phyloP scores from a whole-genome alignment of 1,139 yeast genomes.

The Geotrichum histeridarum region DNA sequence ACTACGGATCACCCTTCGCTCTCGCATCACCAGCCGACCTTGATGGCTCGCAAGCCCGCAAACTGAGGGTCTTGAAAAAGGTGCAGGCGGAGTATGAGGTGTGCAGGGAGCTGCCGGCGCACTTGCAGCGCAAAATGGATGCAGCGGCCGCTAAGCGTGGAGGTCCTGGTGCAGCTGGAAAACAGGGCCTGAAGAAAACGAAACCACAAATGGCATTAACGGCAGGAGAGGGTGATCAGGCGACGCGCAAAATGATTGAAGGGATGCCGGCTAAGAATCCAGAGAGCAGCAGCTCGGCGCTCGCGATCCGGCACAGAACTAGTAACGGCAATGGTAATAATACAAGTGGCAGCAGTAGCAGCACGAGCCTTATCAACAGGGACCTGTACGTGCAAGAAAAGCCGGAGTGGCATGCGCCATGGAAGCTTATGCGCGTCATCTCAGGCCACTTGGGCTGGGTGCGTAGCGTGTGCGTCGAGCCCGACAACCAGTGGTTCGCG shows the following conservation, averaged over 20 bases:
- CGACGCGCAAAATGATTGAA: slow-evolving; percentile 23
- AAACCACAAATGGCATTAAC: slow-evolving; percentile 3
- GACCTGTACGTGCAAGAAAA: slow-evolving; percentile 22
- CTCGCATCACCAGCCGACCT: background rate
- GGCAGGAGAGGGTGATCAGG: slow-evolving; percentile 9
- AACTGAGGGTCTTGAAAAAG: slow-evolving; percentile 20
- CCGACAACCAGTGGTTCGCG: slow-evolving; percentile 84
- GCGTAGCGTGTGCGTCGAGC: slow-evolving; percentile 71
- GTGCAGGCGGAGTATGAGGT: slow-evolving; percentile 23
- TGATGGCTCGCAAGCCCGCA: slow-evolving; percentile 4
- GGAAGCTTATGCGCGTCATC: slow-evolving; percentile 70
- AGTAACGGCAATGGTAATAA: background rate
- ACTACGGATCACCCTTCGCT: slow-evolving; percentile 4
- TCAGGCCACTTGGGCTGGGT: slow-evolving; percentile 96
- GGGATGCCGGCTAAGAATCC: slow-evolving; percentile 19
- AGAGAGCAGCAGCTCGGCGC: slow-evolving; percentile 22
- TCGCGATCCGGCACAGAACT: slow-evolving; percentile 14
- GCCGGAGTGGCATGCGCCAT: slow-evolving; percentile 55
- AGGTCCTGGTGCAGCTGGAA: slow-evolving; percentile 8
- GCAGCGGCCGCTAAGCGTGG: slow-evolving; percentile 18
- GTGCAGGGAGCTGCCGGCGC: slow-evolving; percentile 25
- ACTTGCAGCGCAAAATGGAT: slow-evolving; percentile 23
- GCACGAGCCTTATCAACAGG: slow-evolving; percentile 13
- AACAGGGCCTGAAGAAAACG: slow-evolving; percentile 3
- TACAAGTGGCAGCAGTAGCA: background rate